phyloP scores from a whole-genome alignment of 2,329 filamentous ascomycete species.

The Microascus cirrosus region DNA sequence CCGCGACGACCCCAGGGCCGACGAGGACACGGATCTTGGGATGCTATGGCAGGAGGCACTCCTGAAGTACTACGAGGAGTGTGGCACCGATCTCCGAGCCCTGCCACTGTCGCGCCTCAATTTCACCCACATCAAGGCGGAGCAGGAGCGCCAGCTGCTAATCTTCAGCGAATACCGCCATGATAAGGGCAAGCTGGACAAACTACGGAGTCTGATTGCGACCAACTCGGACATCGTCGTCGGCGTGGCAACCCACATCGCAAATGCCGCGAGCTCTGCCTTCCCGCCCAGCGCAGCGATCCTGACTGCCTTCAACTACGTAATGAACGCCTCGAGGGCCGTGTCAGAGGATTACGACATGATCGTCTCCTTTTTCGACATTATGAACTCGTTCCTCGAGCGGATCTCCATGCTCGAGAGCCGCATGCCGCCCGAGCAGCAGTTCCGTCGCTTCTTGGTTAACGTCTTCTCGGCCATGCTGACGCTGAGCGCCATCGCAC shows the following conservation, averaged over 20 bases:
- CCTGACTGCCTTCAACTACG: slow-evolving; percentile 19
- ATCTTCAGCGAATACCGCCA: slow-evolving; percentile 20
- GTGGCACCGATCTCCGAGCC: slow-evolving; percentile 17
- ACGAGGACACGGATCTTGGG: slow-evolving; percentile 16
- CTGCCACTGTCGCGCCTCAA: slow-evolving; percentile 15
- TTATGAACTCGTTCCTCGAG: slow-evolving; percentile 23
- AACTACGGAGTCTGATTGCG: slow-evolving; percentile 16
- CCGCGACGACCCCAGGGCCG: slow-evolving; percentile 8
- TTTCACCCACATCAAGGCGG: slow-evolving; percentile 13
- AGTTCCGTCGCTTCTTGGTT: slow-evolving; percentile 21
- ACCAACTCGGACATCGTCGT: slow-evolving; percentile 17
- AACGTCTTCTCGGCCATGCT: slow-evolving; percentile 23
- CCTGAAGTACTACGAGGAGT: slow-evolving; percentile 18
- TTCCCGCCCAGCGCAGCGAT: slow-evolving; percentile 21
- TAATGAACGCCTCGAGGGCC: slow-evolving; percentile 17
- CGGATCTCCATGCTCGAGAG: slow-evolving; percentile 20
- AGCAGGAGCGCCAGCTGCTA: slow-evolving; percentile 15
- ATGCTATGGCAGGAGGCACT: slow-evolving; percentile 18
- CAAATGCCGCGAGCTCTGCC: slow-evolving; percentile 15
- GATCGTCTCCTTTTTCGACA: slow-evolving; percentile 24
- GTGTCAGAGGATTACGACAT: slow-evolving; percentile 25
- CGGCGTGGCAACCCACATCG: slow-evolving; percentile 16
- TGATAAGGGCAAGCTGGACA: slow-evolving; percentile 20
- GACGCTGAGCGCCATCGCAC: slow-evolving; percentile 19
- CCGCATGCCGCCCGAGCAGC: slow-evolving; percentile 15